phyloP scores from a whole-genome alignment of 2,329 filamentous ascomycete species.

The Chalaropsis thielavioides region DNA sequence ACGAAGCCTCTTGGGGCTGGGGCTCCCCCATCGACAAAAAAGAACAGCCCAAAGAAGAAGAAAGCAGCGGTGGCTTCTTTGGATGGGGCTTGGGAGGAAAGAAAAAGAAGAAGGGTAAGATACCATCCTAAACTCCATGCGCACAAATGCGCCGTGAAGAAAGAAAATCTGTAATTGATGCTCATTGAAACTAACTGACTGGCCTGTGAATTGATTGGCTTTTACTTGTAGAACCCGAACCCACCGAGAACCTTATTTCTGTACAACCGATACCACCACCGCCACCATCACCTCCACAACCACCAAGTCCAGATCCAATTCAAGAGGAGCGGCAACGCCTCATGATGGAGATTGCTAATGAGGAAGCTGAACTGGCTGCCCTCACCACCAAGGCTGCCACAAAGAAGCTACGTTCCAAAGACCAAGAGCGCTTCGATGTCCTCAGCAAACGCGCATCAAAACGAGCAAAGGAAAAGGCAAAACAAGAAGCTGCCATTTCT shows the following conservation, averaged over 20 bases:
- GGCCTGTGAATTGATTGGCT: background rate
- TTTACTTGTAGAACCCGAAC: constrained; percentile 10
- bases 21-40: constrained; percentile 5
- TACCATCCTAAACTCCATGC: background rate
- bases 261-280: constrained; percentile 4
- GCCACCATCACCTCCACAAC: constrained; percentile 5
- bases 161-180: background rate
- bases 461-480: constrained; percentile 17
- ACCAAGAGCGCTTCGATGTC: constrained; percentile 11
- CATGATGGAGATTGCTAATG: constrained; percentile 12
- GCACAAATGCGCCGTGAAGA: background rate
- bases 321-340: constrained; percentile 12
- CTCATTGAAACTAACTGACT: background rate
- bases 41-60: constrained; percentile 10
- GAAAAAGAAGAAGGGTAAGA: constrained; percentile 14
- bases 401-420: constrained; percentile 3
- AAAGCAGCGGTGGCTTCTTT: constrained; percentile 11
- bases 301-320: background rate
- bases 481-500: constrained; percentile 15
- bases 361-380: constrained; percentile 9
- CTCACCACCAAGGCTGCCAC: constrained; percentile 1
- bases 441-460: constrained; percentile 12
- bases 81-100: background rate
- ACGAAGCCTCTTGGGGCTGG: constrained; percentile 10
- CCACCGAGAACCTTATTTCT: background rate